Base-by-base conservation (phyloP, 2,329 filamentous ascomycete genomes). In the Trichoderma atroviride region DNA sequence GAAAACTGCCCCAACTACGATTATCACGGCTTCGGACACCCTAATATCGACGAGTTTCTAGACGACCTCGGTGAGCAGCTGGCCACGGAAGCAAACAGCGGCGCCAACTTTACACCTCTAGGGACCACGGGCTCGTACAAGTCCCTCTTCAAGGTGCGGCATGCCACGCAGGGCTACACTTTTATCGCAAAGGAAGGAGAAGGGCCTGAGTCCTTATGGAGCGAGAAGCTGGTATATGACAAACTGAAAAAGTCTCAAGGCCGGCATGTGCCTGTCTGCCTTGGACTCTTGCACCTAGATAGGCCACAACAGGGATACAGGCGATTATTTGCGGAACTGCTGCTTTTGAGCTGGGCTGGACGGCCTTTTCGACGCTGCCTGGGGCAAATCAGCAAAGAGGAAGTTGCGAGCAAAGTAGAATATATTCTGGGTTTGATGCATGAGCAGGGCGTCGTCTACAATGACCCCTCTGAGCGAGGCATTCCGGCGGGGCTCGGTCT, bases 171-270 rank as follows among this genome's bases (percentile, higher is more conserved):
- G 2, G 52, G 52, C 4, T 66, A 66, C 19, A 66, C 62, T 2
- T 47, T 66, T 16, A 33, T 66, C 14, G 62, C 62, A n/a, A 66
- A 66, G 62, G 62, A 27, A 2, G 62, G 62, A 1, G 58, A 57
- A 33, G 55, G 37, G 10, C 43, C 29, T 3, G 37, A 53, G 1
- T 19, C 33, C 4, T 0, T 66, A 37, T 58, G 53, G 53, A 50
- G 35, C 52, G 62, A 66, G 11, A 66, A 66, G 14, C 56, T 47
- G 27, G 37, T 66, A 22, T 66, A 66, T 9, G 62, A 66, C n/a
- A 35, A 58, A 37, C 24, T 66, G 35, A 37, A 22, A 7, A 43
- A 11, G 4, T 37, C 47, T 6, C 62, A 66, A 16, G 62, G 62
- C 10, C 27, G 14, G 4, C 31, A 40, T 50, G 53, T 66, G 10